Percentiles rank a stretch among this genome's conserved stretches.
Conservation (phyloP, 2,329 filamentous ascomycete genomes). For the Aspergillus ustus region DNA sequence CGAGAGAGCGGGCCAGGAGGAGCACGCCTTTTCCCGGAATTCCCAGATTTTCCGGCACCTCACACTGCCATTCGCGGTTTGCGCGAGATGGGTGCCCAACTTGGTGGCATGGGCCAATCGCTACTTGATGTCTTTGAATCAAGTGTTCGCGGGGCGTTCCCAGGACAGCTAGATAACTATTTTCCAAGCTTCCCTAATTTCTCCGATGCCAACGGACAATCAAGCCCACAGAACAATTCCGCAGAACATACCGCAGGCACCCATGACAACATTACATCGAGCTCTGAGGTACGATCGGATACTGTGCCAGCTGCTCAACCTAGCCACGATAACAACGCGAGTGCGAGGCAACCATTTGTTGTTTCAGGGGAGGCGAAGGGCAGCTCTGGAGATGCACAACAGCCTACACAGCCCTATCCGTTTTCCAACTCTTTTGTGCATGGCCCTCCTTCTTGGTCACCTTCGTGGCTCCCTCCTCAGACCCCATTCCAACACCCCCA, state of each 20-base stretch:
- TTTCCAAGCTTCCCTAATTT: not conserved
- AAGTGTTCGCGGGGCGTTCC: slow-evolving; percentile 34
- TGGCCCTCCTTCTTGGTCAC: not conserved
- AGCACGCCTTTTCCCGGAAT: slow-evolving; percentile 41
- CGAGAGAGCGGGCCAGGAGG: slow-evolving; percentile 39
- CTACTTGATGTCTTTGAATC: slow-evolving; percentile 44
- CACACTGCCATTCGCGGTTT: slow-evolving; percentile 45
- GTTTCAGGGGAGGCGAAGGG: not conserved
- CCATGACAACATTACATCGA: not conserved
- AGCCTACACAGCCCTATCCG: not conserved
- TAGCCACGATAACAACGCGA: not conserved
- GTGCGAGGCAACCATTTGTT: not conserved
- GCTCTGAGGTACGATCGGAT: not conserved
- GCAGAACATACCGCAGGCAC: not conserved
- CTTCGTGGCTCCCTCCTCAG: not conserved
- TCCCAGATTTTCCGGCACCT: slow-evolving; percentile 41
- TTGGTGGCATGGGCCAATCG: slow-evolving; percentile 45
- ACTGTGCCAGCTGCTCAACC: not conserved
- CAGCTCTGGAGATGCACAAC: not conserved
- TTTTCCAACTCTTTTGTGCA: not conserved
- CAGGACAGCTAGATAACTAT: slow-evolving; percentile 14
- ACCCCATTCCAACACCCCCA: not conserved
- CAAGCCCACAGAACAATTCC: not conserved
- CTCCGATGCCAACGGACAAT: not conserved
- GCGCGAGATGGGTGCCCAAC: slow-evolving; percentile 45